Conservation (phyloP, 495 filamentous ascomycete genomes). For the Penicillium riverlandense region DNA sequence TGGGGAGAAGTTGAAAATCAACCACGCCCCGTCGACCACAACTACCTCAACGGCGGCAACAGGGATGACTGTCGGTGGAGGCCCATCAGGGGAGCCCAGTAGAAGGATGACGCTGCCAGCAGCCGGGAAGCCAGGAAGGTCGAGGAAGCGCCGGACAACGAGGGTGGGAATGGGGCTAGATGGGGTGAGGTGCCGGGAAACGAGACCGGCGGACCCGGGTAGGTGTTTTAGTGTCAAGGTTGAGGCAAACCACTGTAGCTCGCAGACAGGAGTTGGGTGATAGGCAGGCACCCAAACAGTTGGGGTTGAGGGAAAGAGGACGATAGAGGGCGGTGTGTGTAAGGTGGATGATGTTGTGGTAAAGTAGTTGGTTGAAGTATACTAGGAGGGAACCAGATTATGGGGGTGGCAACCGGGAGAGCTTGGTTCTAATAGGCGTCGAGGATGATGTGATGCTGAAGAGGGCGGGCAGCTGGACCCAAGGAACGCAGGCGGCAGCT, state of each 20-base stretch:
- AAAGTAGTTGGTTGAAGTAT: slow-evolving; percentile 2
- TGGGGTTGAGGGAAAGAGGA: background rate
- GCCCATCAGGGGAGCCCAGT: slow-evolving; percentile 30
- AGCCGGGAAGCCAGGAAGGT: slow-evolving; percentile 10
- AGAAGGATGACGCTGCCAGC: slow-evolving; percentile 1
- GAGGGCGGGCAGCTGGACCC: slow-evolving; percentile 20
- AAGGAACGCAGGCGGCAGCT: slow-evolving; percentile 11
- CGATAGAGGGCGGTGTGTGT: background rate
- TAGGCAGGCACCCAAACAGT: background rate
- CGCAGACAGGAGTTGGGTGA: background rate
- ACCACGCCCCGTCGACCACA: slow-evolving; percentile 29
- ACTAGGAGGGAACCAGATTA: slow-evolving; percentile 6
- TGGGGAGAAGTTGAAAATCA: slow-evolving; percentile 7
- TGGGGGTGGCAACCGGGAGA: slow-evolving; percentile 8
- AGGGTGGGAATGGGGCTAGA: slow-evolving; percentile 4
- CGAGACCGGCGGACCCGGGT: slow-evolving; percentile 3
- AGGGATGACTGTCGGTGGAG: slow-evolving; percentile 15
- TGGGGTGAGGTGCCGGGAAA: slow-evolving; percentile 5
- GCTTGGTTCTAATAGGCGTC: slow-evolving; percentile 11
- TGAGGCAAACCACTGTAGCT: too few relatives aligned
- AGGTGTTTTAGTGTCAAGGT: background rate
- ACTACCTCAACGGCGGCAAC: slow-evolving; percentile 29
- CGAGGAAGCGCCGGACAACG: slow-evolving; percentile 7
- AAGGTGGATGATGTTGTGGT: too few relatives aligned
- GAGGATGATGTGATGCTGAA: slow-evolving; percentile 30